Base-by-base conservation (phyloP, 2,329 filamentous ascomycete genomes). In the Herpotrichia juniperi region DNA sequence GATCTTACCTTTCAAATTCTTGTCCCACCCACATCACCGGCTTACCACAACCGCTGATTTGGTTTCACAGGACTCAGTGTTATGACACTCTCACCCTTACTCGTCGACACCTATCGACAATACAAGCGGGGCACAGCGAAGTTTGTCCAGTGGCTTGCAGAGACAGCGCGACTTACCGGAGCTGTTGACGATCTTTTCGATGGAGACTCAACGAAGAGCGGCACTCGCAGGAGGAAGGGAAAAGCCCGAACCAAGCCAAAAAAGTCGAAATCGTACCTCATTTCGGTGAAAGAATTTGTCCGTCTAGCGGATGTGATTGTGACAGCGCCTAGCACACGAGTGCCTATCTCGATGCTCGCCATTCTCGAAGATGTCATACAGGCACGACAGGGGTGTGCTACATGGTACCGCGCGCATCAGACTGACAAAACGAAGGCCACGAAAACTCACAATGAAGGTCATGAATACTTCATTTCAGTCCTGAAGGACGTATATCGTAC, bases 131-230 rank as follows among this genome's bases (percentile, higher is more conserved):
- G 51, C 4, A 58, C 53, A 10, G 26, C 46, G 4, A 42, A 46
- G 8, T 40, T 62, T 25, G 50, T 60, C 6, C 48, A 58, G 25
- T 62, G 57, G 59, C 34, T 62, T 5, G 53, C 52, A 4, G 24
- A 40, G 11, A 58, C 50, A 14, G 57, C 59, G 12, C 32, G 59
- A 21, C 19, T 25, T 12, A 54, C 50, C 6, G 54, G 57, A 4
- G 46, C 51, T 4, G 58, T 59, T 16, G 46, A 46, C 16, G 34
- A 48, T 11, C 2, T 56, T 1, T 56, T 58, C 19, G 17, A 31
- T 11, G 24, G 12, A 5, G 22, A 46, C 4, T 4, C 12, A n/a
- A 16, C n/a, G 28, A 17, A 21, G 14, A 4, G 12, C 9, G 34
- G 9, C 28, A 26, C 9, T 7, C 4, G n/a, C 11, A 35, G 22